These are phyloP conservation scores for Glycine soja DNA, from an alignment of 306 rosid genomes.

Conservation along the genomic window DNA sequence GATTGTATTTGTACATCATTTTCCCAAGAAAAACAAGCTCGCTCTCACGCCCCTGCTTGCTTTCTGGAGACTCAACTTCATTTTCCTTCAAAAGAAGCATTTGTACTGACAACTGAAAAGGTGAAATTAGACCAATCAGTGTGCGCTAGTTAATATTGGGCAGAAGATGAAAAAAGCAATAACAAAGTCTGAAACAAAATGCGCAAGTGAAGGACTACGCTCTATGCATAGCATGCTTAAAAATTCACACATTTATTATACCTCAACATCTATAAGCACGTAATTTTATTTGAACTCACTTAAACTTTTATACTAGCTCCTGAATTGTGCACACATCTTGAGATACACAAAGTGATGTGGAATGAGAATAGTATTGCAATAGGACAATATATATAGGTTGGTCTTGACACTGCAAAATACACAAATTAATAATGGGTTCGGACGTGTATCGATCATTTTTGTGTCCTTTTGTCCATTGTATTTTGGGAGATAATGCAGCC, in stretches of 20 bases:
- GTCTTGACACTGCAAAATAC: too few species aligned
- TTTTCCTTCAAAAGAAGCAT: conserved; percentile 17
- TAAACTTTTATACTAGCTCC: too few species aligned
- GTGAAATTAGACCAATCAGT: conserved; percentile 19
- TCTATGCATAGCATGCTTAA: not conserved
- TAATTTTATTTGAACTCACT: too few species aligned
- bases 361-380: too few species aligned
- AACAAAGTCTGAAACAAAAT: not conserved
- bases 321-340: too few species aligned
- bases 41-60: conserved; percentile 4
- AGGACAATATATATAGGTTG: too few species aligned
- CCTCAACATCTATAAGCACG: too few species aligned
- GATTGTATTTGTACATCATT: conserved; percentile 7
- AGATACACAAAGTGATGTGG: too few species aligned
- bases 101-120: conserved; percentile 12
- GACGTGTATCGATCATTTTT: not conserved
- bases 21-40: conserved; percentile 25
- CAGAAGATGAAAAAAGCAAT: conserved; percentile 2
- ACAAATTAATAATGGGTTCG: not conserved
- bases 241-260: too few species aligned
- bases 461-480: not conserved
- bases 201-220: not conserved
- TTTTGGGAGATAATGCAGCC: conserved; percentile 15
- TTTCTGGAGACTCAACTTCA: conserved; percentile 24
- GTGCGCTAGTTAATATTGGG: not conserved